phyloP scores from a whole-genome alignment of 1,139 yeast genomes.

The Taiozyma sp. region DNA sequence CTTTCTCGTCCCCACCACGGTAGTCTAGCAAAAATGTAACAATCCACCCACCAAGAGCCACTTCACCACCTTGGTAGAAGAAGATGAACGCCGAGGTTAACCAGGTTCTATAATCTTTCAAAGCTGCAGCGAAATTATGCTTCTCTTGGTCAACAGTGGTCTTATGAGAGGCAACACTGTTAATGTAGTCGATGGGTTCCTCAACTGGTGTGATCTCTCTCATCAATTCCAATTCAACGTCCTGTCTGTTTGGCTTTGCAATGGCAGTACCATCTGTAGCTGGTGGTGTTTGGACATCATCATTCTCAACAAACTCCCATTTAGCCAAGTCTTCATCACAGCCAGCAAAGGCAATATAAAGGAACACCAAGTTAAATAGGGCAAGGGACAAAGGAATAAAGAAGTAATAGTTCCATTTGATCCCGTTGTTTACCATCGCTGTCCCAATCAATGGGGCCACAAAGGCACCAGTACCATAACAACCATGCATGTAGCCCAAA shows the following conservation, averaged over 20 bases:
- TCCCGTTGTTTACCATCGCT: conserved; percentile 29
- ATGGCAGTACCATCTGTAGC: not conserved
- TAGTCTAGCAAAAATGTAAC: conserved; percentile 56
- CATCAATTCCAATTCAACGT: conserved; percentile 2
- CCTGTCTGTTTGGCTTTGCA: not conserved
- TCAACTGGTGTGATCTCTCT: not conserved
- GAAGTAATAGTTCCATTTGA: conserved; percentile 51
- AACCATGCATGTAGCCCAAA: conserved; percentile 51
- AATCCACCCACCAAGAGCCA: conserved; percentile 66
- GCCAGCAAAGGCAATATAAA: conserved; percentile 34
- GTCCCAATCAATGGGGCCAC: conserved; percentile 55
- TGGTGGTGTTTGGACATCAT: not conserved
- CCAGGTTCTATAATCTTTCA: conserved; percentile 46
- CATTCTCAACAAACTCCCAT: conserved; percentile 23
- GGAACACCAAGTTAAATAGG: conserved; percentile 27
- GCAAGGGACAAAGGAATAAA: conserved; percentile 40
- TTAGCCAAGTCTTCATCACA: conserved; percentile 37
- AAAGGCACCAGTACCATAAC: conserved; percentile 59
- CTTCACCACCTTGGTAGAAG: conserved; percentile 66
- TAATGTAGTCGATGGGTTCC: conserved; percentile 2
- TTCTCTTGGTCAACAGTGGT: conserved; percentile 4
- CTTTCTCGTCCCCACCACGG: conserved; percentile 39
- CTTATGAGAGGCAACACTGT: conserved; percentile 7
- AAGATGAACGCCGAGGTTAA: conserved; percentile 46
- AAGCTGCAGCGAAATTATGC: conserved; percentile 29